Evolutionary conservation across 805 yeast genomes (phyloP).

Genomic region (Lachancea lanzarotensis): DNA sequence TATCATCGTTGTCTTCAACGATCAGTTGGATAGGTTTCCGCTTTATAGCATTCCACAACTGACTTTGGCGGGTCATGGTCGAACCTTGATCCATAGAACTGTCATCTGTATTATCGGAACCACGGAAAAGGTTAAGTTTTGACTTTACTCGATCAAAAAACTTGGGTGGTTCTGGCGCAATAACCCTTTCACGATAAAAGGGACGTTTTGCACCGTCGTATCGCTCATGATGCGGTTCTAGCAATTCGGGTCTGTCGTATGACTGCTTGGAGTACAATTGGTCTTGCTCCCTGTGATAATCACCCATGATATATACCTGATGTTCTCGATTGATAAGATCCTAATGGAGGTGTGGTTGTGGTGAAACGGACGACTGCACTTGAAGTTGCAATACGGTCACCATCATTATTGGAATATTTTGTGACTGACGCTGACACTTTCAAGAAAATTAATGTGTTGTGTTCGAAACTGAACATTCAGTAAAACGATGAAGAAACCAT

Average conservation of each 20-base stretch:
- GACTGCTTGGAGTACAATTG: slow-evolving; percentile 5
- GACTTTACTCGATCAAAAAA: slow-evolving; percentile 9
- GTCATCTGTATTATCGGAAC: not conserved
- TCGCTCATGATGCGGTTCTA: slow-evolving; percentile 1
- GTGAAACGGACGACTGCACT: too few species aligned
- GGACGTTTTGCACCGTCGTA: not conserved
- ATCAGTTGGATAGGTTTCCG: slow-evolving; percentile 7
- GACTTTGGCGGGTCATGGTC: slow-evolving; percentile 6
- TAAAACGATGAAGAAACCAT: not conserved
- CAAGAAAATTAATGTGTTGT: too few species aligned
- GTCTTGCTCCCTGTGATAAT: slow-evolving; percentile 5
- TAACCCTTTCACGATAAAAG: not conserved
- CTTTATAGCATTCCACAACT: slow-evolving; percentile 10
- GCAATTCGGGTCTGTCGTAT: not conserved
- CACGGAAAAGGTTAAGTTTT: slow-evolving; percentile 8
- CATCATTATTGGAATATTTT: not conserved
- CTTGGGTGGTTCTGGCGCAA: slow-evolving; percentile 6
- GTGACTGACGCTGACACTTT: slow-evolving; percentile 7
- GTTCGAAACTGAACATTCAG: too few species aligned
- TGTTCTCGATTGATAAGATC: too few species aligned
- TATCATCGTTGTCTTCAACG: not conserved
- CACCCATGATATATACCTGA: not conserved
- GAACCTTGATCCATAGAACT: slow-evolving; percentile 2
- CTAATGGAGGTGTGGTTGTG: too few species aligned
- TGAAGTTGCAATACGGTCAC: too few species aligned